These are phyloP conservation scores for Cytospora schulzeri DNA, from an alignment of 2,329 filamentous ascomycete species.

Conservation along the genomic window DNA sequence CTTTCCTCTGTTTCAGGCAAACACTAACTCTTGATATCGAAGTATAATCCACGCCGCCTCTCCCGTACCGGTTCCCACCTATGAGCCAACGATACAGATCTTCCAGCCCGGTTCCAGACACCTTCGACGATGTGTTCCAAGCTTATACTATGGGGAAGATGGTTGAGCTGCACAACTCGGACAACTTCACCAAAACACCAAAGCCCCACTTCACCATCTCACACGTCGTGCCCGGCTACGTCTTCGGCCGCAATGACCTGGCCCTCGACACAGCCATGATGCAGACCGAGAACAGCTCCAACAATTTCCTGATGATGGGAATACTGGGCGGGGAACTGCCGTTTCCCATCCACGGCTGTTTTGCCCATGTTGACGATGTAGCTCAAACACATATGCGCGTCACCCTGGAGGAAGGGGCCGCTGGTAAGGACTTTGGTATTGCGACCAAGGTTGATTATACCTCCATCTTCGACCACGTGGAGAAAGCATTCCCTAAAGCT, in stretches of 20 bases:
- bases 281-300: slow-evolving; percentile 34
- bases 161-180: slow-evolving; percentile 30
- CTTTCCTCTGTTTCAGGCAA: too few species aligned
- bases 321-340: slow-evolving; percentile 31
- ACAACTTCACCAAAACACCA: slow-evolving; percentile 30
- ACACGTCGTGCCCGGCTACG: slow-evolving; percentile 34
- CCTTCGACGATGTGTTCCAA: slow-evolving; percentile 27
- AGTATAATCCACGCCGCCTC: slow-evolving; percentile 34
- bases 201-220: slow-evolving; percentile 33
- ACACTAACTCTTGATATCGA: too few species aligned
- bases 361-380: slow-evolving; percentile 32
- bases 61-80: slow-evolving; percentile 30
- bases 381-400: slow-evolving; percentile 32
- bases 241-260: slow-evolving; percentile 36
- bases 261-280: slow-evolving; percentile 31
- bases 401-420: slow-evolving; percentile 17
- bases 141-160: slow-evolving; percentile 32
- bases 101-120: slow-evolving; percentile 28
- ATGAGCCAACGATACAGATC: slow-evolving; percentile 28
- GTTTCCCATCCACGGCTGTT: slow-evolving; percentile 17
- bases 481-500: slow-evolving; percentile 32
- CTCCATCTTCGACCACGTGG: slow-evolving; percentile 22
- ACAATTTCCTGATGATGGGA: slow-evolving; percentile 32
- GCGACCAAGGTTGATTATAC: slow-evolving; percentile 30
- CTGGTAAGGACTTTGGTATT: slow-evolving; percentile 29